These are phyloP conservation scores for Euclidium syriacum DNA, from an alignment of 345 rosid genomes.

Conservation along the genomic window DNA sequence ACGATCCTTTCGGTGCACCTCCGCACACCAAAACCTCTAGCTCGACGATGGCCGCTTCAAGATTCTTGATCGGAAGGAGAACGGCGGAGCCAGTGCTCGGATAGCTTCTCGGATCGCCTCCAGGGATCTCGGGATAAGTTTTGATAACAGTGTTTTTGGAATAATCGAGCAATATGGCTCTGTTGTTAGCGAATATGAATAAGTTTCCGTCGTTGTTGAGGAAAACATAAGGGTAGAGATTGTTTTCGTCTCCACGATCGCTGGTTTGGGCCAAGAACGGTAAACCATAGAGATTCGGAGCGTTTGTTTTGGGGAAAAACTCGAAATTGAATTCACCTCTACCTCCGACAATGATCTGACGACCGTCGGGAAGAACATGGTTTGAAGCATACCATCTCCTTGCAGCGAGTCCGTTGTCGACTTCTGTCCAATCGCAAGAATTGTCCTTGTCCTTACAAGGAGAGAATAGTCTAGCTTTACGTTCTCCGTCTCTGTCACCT, in stretches of 20 bases:
- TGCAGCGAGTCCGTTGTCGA: constrained; percentile 28
- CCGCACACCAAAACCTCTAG: constrained; percentile 63
- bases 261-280: constrained; percentile 52
- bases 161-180: constrained; percentile 57
- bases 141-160: constrained; percentile 36
- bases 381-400: constrained; percentile 60
- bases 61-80: constrained; percentile 62
- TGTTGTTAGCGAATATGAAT: constrained; percentile 74
- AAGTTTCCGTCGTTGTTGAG: constrained; percentile 67
- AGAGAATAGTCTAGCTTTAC: constrained; percentile 40
- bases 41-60: constrained; percentile 16
- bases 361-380: constrained; percentile 68
- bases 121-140: constrained; percentile 60
- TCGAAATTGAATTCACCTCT: constrained; percentile 61
- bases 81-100: constrained; percentile 88
- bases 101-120: constrained; percentile 66
- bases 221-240: constrained; percentile 72
- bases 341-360: constrained; percentile 66
- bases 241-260: constrained; percentile 52
- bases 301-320: constrained; percentile 51
- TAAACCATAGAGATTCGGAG: constrained; percentile 33
- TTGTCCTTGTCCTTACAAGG: constrained; percentile 49
- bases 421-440: constrained; percentile 62
- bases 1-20: constrained; percentile 57
- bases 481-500: constrained; percentile 54